These are phyloP conservation scores for Andrographis paniculata DNA, from an alignment of 305 asterid genomes.

Conservation along the genomic window DNA sequence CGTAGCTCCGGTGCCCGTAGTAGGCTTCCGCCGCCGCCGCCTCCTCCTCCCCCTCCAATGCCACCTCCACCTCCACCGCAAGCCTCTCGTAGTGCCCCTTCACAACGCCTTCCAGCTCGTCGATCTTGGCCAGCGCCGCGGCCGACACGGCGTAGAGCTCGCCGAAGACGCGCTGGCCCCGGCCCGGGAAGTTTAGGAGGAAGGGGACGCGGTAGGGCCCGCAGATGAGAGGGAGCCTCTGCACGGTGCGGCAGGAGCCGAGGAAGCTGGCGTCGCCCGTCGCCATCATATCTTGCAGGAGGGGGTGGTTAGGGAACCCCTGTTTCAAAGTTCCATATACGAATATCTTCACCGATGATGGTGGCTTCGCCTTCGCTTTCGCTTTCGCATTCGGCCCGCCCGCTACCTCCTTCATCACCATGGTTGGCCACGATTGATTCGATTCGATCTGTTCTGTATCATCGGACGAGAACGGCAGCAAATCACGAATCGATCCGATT, in stretches of 20 bases:
- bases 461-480: no score
- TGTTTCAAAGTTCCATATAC: slow-evolving; percentile 75
- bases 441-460: no score
- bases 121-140: slow-evolving; percentile 42
- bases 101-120: slow-evolving; percentile 57
- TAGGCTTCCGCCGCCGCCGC: slow-evolving; percentile 38
- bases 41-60: not conserved
- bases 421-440: no score
- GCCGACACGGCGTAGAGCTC: slow-evolving; percentile 60
- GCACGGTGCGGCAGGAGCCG: slow-evolving; percentile 42
- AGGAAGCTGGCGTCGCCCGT: slow-evolving; percentile 55
- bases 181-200: slow-evolving; percentile 65
- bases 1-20: slow-evolving; percentile 62
- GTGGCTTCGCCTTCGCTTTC: no score
- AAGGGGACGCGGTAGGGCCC: slow-evolving; percentile 80
- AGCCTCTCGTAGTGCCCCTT: slow-evolving; percentile 63
- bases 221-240: slow-evolving; percentile 58
- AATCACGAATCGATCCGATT: no score
- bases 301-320: slow-evolving; percentile 70
- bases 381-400: no score
- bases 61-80: slow-evolving; percentile 28
- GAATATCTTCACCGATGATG: no score
- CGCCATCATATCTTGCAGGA: slow-evolving; percentile 45
- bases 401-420: no score
- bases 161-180: slow-evolving; percentile 50